These are phyloP conservation scores for Leucaena leucocephala DNA, from an alignment of 306 rosid genomes.

Conservation along the genomic window DNA sequence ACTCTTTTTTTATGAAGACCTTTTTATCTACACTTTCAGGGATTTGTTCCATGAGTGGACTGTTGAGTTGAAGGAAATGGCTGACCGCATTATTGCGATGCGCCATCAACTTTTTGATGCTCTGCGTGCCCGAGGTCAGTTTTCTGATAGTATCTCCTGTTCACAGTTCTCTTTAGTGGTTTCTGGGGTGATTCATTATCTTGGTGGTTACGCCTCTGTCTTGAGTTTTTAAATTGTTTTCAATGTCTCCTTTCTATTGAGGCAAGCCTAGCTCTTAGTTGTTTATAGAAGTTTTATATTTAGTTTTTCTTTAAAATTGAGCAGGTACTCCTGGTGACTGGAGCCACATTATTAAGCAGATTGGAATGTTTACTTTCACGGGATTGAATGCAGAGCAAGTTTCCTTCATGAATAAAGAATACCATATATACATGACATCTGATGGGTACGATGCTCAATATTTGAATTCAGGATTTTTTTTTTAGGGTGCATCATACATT, in stretches of 20 bases:
- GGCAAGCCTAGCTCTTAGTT: background rate
- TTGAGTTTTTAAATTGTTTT: slow-evolving; percentile 9
- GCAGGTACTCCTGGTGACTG: slow-evolving; percentile 98
- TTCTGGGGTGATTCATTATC: slow-evolving; percentile 22
- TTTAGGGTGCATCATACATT: background rate
- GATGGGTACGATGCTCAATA: slow-evolving; percentile 71
- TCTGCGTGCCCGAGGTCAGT: slow-evolving; percentile 71
- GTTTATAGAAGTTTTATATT: background rate
- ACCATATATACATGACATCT: slow-evolving; percentile 92
- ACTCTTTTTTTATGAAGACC: background rate
- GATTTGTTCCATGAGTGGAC: slow-evolving; percentile 90
- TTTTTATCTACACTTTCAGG: slow-evolving; percentile 44
- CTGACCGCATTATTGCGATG: slow-evolving; percentile 95
- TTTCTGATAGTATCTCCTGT: slow-evolving; percentile 11
- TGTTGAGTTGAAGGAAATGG: slow-evolving; percentile 95
- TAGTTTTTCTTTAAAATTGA: slow-evolving; percentile 21
- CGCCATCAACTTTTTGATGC: slow-evolving; percentile 91
- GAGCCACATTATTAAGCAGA: slow-evolving; percentile 98
- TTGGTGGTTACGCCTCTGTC: slow-evolving; percentile 6
- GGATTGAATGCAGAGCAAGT: slow-evolving; percentile 90
- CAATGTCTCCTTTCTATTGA: slow-evolving; percentile 23
- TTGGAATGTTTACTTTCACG: slow-evolving; percentile 97
- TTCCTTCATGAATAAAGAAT: slow-evolving; percentile 90
- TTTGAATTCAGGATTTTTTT: slow-evolving; percentile 4
- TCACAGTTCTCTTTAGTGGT: background rate